Base-by-base conservation (phyloP, 768 basidiomycete genomes). In the Pleurotus cornucopiae region DNA sequence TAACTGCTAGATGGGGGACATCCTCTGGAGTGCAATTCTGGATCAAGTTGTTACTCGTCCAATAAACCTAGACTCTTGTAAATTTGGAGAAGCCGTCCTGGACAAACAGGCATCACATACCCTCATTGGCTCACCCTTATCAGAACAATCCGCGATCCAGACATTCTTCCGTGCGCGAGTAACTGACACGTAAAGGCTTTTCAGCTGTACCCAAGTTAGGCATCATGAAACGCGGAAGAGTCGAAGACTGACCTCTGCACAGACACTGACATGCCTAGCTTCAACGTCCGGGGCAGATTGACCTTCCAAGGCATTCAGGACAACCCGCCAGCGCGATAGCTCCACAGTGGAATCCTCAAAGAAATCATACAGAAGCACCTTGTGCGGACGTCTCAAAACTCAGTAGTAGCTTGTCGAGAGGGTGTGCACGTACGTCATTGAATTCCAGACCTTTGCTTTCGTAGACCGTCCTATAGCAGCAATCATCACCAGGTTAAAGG, bases 301-400 rank as follows among this genome's bases (percentile, higher is more conserved):
- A n/a, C 67, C 63, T 34, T 71, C 64, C 0, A 75, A 53, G 1
- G 66, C 71, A 49, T 81, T 80, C 3, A 85, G 63, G 3, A 88
- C 68, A 1, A 86, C 72, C 6, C 84, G 73, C 88, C 88, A 89
- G 46, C 83, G 82, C 0, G 79, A 67, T 1, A 65, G 55, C 40
- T 76, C 76, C 2, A 79, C 67, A 0, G 63, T 60, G 0, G 89
- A 90, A 60, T 87, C 85, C 21, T 81, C 76, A 61, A 91, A 91
- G 67, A 89, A 89, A 59, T 91, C 83, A 61, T 84, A 89, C 9
- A 91, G 62, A 2, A 91, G 72, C 3, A 91, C 87, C 87, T 89
- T 55, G 0, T 3, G 44, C 3, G 7, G 54, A n/a, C 11, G 21
- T 14, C 26, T 57, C 25, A 26, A 44, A n/a, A 40, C 25, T 20